Evolutionary conservation across 495 filamentous ascomycete genomes (phyloP).

Genomic region (Podospora comata): DNA sequence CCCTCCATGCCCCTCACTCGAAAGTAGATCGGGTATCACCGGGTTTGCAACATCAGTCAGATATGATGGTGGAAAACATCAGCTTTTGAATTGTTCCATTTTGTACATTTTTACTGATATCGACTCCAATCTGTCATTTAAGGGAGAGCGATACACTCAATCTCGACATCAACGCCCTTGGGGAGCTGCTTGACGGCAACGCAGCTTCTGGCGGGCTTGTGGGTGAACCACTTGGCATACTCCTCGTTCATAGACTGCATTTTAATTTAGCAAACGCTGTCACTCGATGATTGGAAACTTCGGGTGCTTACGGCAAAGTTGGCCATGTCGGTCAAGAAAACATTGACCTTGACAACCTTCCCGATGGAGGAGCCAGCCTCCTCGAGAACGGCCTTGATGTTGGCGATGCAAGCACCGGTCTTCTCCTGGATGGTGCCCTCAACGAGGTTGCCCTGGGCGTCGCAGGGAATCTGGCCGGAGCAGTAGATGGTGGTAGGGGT

Average conservation of each 20-base stretch:
- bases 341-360: constrained; percentile 76
- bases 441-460: constrained; percentile 68
- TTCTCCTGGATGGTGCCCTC: constrained; percentile 72
- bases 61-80: background rate
- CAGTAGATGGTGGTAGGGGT: constrained; percentile 82
- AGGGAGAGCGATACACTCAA: constrained; percentile 80
- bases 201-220: constrained; percentile 90
- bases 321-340: constrained; percentile 82
- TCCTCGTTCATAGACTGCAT: constrained; percentile 72
- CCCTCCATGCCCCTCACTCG: background rate
- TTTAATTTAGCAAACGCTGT: constrained; percentile 9
- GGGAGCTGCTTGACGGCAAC: constrained; percentile 87
- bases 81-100: constrained; percentile 6
- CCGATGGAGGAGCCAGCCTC: constrained; percentile 72
- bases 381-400: constrained; percentile 72
- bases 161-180: constrained; percentile 87
- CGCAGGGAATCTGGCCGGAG: constrained; percentile 89
- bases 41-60: no score
- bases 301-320: constrained; percentile 59
- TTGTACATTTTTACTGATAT: constrained; percentile 9
- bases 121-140: constrained; percentile 33
- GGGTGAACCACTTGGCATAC: constrained; percentile 82
- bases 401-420: constrained; percentile 70
- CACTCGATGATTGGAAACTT: background rate
- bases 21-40: background rate